Evolutionary conservation across 306 rosid species (phyloP), one percentile per base, ranked within the genome.

Genomic region (Boehmeria nivea): DNA sequence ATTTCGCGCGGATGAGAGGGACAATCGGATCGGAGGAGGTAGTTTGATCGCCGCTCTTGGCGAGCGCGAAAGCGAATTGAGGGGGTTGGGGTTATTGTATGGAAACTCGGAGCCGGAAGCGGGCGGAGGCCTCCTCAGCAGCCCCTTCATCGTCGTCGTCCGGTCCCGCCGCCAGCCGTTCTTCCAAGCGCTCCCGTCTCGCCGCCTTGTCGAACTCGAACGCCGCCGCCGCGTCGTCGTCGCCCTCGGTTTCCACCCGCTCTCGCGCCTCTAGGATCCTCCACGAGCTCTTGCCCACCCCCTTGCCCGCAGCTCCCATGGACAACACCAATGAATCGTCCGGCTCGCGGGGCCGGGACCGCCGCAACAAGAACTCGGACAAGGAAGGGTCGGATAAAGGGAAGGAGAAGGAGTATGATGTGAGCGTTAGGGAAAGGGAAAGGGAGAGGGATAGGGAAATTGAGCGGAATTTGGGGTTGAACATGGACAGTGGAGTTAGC

Each of bases 21-120:
- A 61, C 59, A 34, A 53, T 64, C 31, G 58, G 75, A 78, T 80
- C 80, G 46, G 59, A 44, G 48, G 53, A 51, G 60, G 69, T 48
- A 76, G 45, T n/a, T 4, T 83, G 78, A 86, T 79, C 63, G 69
- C 71, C 94, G 95, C 95, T 80, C 84, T 69, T 60, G 73, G 73
- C 86, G 96, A 82, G 89, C 91, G 94, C 78, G 76, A 79, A 53
- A 44, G 61, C 78, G 51, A 65, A 74, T 75, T 66, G 71, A 69
- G 75, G 95, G 99, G 93, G 87, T 83, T 89, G 79, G 77, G 81
- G 93, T 82, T 85, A 72, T 93, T 93, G 99, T 93, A 93, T 93
- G 99, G 99, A 93, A 93, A 93, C 99, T 88, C 99, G 99, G 61
- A 93, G 99, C 85, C 96, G 94, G 78, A 93, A 93, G 96, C 94